Base-by-base conservation (phyloP, 441 rosid species). In the Populus tomentosa region DNA sequence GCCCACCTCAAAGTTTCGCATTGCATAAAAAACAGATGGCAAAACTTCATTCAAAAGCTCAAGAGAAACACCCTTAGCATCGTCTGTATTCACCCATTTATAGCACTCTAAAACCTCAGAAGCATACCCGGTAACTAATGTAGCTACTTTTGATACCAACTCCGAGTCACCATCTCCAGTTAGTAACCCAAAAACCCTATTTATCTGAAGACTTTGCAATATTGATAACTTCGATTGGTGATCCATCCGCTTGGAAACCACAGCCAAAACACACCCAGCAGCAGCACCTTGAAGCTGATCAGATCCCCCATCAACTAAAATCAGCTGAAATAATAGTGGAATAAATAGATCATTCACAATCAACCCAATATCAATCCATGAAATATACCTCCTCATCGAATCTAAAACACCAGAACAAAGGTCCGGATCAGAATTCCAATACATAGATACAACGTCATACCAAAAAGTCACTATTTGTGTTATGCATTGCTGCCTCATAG, bases 401-500 rank as follows among this genome's bases (percentile, higher is more conserved):
- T 92, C 97, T 75, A 95, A 84, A 72, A 95, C 94, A 71, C 80
- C 70, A 32, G 89, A 77, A 81, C 94, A 92, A 7, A 94, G 84
- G 69, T 89, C 98, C 9, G 86, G 87, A 85, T 94, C 90, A 3
- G 95, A 88, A 82, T 82, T 89, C 86, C 80, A 86, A 81, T 87
- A 90, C 88, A 83, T 46, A 1, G 85, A 84, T 20, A 95, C 90
- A 86, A 94, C 89, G 80, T 88, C 90, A 73, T 91, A 95, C 95
- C 98, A 95, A 0, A 91, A 90, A 80, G 87, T 82, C 70, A 93
- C 99, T 71, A 94, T 94, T 88, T 90, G 97, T 74, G 89, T 83
- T 28, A 94, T 85, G 78, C 97, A 94, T 79, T 94, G 98, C 81
- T 86, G 91, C 93, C 99, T 90, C 95, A 95, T 94, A 4, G 99